phyloP scores from a whole-genome alignment of 768 basidiomycete genomes.

The Pleurotus cornucopiae region DNA sequence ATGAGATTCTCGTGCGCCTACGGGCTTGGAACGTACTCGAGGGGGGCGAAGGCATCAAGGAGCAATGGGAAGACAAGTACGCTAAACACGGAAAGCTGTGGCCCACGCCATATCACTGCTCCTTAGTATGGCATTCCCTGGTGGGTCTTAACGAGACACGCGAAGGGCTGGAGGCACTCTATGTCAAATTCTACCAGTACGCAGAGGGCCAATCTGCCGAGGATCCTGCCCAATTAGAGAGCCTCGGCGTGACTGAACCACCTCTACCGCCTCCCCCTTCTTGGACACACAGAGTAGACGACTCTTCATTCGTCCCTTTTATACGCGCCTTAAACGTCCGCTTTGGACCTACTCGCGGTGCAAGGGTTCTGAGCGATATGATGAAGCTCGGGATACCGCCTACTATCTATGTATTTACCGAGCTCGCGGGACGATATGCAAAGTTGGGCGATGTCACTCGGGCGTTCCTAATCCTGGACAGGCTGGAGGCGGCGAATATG shows the following conservation, averaged over 20 bases:
- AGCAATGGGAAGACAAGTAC: slow-evolving; percentile 1
- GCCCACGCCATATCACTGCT: slow-evolving; percentile 28
- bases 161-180: slow-evolving; percentile 30
- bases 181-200: slow-evolving; percentile 35
- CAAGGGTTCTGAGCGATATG: slow-evolving; percentile 51
- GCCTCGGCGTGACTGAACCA: slow-evolving; percentile 11
- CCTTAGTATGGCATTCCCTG: slow-evolving; percentile 38
- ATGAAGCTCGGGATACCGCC: slow-evolving; percentile 39
- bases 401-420: slow-evolving; percentile 42
- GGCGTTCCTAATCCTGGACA: slow-evolving; percentile 37
- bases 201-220: slow-evolving; percentile 9
- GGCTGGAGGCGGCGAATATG: slow-evolving; percentile 26
- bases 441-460: slow-evolving; percentile 26
- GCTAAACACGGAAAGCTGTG: slow-evolving; percentile 23
- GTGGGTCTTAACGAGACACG: slow-evolving; percentile 16
- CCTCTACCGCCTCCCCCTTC: slow-evolving; percentile 21
- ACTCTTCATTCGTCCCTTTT: slow-evolving; percentile 50
- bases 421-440: slow-evolving; percentile 43
- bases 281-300: slow-evolving; percentile 24
- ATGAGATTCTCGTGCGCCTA: slow-evolving; percentile 21
- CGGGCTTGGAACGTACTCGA: slow-evolving; percentile 4
- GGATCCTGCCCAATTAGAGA: slow-evolving; percentile 3
- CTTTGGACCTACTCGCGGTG: slow-evolving; percentile 26
- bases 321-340: slow-evolving; percentile 33
- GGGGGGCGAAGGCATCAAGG: slow-evolving; percentile 10